phyloP scores from a whole-genome alignment of 2,329 filamentous ascomycete genomes.

The Botrytis galanthina region DNA sequence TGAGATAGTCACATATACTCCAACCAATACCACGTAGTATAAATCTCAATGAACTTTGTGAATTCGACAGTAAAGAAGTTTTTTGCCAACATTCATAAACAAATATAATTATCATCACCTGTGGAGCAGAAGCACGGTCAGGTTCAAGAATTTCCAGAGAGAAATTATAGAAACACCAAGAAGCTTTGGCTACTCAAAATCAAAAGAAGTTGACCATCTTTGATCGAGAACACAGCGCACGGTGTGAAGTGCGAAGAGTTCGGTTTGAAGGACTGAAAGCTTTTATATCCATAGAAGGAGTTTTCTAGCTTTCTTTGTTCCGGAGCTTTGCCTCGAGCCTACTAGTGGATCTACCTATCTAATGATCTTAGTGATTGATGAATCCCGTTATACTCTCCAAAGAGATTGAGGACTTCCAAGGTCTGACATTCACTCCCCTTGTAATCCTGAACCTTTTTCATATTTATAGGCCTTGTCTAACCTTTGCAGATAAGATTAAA shows the following conservation, averaged over 20 bases:
- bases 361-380: neutral
- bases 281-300: neutral
- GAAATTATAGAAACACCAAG: neutral
- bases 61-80: neutral
- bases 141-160: neutral
- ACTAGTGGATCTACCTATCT: accelerated
- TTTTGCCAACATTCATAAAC: neutral
- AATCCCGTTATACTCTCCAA: neutral
- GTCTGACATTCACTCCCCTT: neutral
- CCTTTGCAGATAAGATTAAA: accelerated
- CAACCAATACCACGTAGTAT: neutral
- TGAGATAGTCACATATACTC: neutral
- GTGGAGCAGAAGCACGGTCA: accelerated
- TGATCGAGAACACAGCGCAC: accelerated
- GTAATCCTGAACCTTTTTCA: neutral
- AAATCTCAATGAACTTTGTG: accelerated
- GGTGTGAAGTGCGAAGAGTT: neutral
- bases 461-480: neutral
- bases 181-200: neutral
- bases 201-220: neutral
- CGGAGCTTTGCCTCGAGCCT: neutral
- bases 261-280: neutral
- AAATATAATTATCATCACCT: accelerated
- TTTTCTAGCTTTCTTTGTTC: accelerated
- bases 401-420: accelerated